Conservation (phyloP, 441 rosid genomes). For the Mallotus repandus region DNA sequence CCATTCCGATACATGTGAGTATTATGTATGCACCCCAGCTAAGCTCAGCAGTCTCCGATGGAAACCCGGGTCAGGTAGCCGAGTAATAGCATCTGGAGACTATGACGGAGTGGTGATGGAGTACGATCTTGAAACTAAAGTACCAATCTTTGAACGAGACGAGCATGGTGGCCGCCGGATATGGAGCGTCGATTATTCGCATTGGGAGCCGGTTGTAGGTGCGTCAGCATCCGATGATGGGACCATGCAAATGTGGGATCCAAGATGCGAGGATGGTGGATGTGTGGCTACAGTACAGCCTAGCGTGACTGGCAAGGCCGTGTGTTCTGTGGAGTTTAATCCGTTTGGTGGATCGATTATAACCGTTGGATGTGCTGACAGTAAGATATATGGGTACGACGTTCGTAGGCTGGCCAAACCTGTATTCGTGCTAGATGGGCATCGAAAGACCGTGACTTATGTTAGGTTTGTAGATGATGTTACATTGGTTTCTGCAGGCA, state of each 20-base stretch:
- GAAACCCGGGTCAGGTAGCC: constrained; percentile 57
- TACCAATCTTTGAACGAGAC: constrained; percentile 76
- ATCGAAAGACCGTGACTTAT: constrained; percentile 67
- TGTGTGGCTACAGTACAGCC: constrained; percentile 53
- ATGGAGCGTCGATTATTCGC: constrained; percentile 83
- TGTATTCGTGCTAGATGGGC: constrained; percentile 48
- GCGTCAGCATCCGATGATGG: constrained; percentile 93
- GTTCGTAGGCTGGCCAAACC: constrained; percentile 51
- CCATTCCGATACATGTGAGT: constrained; percentile 50
- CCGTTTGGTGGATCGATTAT: constrained; percentile 50
- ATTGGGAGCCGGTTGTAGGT: constrained; percentile 46
- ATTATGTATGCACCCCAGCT: constrained; percentile 75
- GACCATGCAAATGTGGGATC: constrained; percentile 85
- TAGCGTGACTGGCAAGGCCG: constrained; percentile 37
- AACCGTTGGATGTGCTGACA: constrained; percentile 75
- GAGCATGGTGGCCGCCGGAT: constrained; percentile 91
- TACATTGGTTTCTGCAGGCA: constrained; percentile 55
- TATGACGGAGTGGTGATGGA: constrained; percentile 96
- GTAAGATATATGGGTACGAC: constrained; percentile 66
- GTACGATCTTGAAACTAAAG: constrained; percentile 62
- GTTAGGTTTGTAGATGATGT: constrained; percentile 42
- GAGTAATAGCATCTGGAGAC: constrained; percentile 75
- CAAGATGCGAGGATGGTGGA: constrained; percentile 46
- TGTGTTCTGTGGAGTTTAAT: constrained; percentile 80
- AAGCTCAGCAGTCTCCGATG: constrained; percentile 80